phyloP scores from a whole-genome alignment of 345 rosid genomes.

The Gossypium rotundifolium region DNA sequence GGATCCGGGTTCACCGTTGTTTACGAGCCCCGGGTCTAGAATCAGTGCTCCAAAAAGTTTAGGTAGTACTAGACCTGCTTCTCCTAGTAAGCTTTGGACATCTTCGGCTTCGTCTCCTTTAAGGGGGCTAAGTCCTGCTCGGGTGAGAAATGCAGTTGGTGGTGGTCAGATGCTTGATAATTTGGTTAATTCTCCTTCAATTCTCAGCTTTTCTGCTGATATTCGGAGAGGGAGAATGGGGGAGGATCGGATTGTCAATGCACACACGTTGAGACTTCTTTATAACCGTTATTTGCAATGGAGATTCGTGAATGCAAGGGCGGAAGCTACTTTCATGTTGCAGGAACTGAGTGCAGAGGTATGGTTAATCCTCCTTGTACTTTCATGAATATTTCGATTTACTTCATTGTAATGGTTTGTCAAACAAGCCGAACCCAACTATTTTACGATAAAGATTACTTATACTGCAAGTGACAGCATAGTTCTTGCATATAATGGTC shows the following conservation, averaged over 20 bases:
- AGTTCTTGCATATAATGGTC: background rate
- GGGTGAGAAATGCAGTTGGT: conserved; percentile 46
- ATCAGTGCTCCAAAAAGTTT: conserved; percentile 50
- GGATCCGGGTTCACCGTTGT: conserved; percentile 80
- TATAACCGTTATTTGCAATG: conserved; percentile 74
- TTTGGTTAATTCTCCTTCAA: conserved; percentile 54
- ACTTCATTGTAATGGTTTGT: background rate
- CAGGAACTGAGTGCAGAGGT: conserved; percentile 77
- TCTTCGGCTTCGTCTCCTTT: conserved; percentile 47
- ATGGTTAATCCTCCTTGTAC: conserved; percentile 17
- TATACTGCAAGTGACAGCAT: background rate
- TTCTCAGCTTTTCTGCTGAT: conserved; percentile 83
- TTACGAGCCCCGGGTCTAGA: conserved; percentile 52
- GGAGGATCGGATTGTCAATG: conserved; percentile 66
- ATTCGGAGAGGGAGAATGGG: conserved; percentile 79
- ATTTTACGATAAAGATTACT: background rate
- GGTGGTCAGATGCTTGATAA: conserved; percentile 34
- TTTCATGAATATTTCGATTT: no score
- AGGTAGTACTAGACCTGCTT: conserved; percentile 57
- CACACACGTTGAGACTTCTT: conserved; percentile 83
- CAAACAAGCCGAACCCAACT: background rate
- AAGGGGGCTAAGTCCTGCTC: conserved; percentile 73
- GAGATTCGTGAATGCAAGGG: conserved; percentile 83
- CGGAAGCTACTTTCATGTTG: conserved; percentile 57
- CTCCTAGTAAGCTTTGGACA: conserved; percentile 79